Evolutionary conservation across 805 yeast species (phyloP), one percentile per base, ranked within the genome.

Genomic region (Metschnikowia amazonensis): DNA sequence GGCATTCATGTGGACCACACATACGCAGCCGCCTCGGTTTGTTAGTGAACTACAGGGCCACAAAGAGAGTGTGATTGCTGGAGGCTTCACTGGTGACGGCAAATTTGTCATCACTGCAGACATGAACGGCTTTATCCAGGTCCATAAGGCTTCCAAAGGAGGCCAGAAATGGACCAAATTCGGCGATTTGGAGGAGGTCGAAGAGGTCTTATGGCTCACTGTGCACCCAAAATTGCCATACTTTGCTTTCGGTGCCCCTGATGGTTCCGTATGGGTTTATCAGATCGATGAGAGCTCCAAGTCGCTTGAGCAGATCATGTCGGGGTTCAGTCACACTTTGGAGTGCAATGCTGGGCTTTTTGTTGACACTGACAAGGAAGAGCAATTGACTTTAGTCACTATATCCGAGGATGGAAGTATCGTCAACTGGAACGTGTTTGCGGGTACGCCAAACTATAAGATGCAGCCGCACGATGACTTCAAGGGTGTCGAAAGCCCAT

Each of bases 201-300:
- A 87, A 56, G 99, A 94, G 69, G 79, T 94, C 7, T 80, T 82
- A 36, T 89, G 96, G 95, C 73, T 92, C 43, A 65, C 75, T 25
- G 75, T 80, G 42, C 99, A 94, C 67, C 96, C 97, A 23, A 70
- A 72, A 17, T 84, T 82, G 60, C 77, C 82, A 20, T 77, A 87
- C 38, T 88, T 92, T 70, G 97, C 98, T 11, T 88, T 87, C 60
- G 97, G 98, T 50, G 92, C 89, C 18, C 71, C 75, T 6, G 97
- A 90, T 64, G 99, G 99, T 2, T 84, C 96, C 0, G 95, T 90
- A 3, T 92, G 97, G 96, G 88, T 84, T 23, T 94, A 89, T 62
- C 87, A 84, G 59, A 75, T 90, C 33, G 82, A 78, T 47, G 72
- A 84, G 42, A 43, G 48, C 13, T 37, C 60, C 36, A 57, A 60